Base-by-base conservation (phyloP, 768 basidiomycete genomes). In the Mycena leptocephala region DNA sequence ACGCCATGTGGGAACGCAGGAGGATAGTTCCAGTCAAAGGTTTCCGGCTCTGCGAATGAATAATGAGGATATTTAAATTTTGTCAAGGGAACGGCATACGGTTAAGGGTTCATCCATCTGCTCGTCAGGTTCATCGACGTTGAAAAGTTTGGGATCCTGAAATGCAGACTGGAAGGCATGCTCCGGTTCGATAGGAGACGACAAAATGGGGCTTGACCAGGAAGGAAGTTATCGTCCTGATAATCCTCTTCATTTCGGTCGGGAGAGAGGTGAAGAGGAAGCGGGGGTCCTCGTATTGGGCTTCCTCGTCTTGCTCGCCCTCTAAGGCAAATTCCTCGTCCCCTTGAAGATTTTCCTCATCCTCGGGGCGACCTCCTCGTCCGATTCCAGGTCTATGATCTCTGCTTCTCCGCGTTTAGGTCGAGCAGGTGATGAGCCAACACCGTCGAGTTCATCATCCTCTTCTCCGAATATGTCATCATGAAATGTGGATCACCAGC, bases 291-390 rank as follows among this genome's bases (percentile, higher is more conserved):
- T 53, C 33, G 11, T 68, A 33, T 48, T 82, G 79, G 53, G 81
- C 79, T 33, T 76, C 59, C 51, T 46, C 74, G 76, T 79, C 76
- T 22, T 73, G 63, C 30, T 78, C 79, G 11, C 56, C 70, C 37
- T 75, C 63, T 11, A 69, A n/a, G 7, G 72, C 71, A 22, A 78
- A 67, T 48, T 67, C 41, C 10, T 76, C 75, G 10, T 56, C 76
- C 26, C 79, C 81, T n/a, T 79, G 77, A 26, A 74, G 65, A 18
- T 79, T 79, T 24, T 79, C 78, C 55, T 82, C 80, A 10, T 46
- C 37, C 4, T 56, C 53, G 9, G 62, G 20, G 26, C 53, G 46
- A 11, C 76, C 18, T 75, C 79, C 24, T 82, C 83, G 26, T 82
- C 83, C 32, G 78, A 80, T n/a, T 77, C 72, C 37, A 75, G 41